A percentile compares a stretch with the other conserved stretches of the same genome.
These are phyloP conservation scores for Paraconiothyrium sp. DNA, from an alignment of 2,329 filamentous ascomycete species.

Conservation along the genomic window DNA sequence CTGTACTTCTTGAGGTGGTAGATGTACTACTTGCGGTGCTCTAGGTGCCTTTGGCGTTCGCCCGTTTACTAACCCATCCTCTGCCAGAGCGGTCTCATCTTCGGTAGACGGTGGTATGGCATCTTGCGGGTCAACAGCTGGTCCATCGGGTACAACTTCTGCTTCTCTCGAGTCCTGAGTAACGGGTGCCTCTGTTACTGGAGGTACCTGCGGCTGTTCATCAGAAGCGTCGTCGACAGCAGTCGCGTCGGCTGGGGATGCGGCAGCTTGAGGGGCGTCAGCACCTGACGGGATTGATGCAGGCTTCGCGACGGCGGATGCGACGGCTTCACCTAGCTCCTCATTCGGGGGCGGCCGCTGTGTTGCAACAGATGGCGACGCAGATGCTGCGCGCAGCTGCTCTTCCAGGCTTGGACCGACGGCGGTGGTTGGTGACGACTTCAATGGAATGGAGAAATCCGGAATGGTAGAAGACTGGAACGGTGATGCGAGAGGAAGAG, in stretches of 20 bases:
- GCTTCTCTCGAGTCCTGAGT: conserved; percentile 25
- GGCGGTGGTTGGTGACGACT: conserved; percentile 35
- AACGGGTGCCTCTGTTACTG: conserved; percentile 20
- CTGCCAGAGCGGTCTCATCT: conserved; percentile 42
- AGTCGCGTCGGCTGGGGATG: conserved; percentile 28
- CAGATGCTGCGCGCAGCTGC: conserved; percentile 46
- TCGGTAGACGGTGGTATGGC: conserved; percentile 44
- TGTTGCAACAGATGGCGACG: conserved; percentile 42
- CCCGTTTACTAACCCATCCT: conserved; percentile 26
- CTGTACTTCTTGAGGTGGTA: conserved; percentile 61
- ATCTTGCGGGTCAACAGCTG: conserved; percentile 34
- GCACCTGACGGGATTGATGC: conserved; percentile 20
- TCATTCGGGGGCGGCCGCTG: conserved; percentile 36
- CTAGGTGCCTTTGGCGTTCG: conserved; percentile 26
- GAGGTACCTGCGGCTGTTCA: conserved; percentile 17
- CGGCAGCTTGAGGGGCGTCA: conserved; percentile 19
- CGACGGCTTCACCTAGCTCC: conserved; percentile 26
- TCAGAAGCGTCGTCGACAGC: conserved; percentile 22
- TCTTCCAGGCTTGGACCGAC: conserved; percentile 40
- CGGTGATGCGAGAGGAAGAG: conserved; percentile 37
- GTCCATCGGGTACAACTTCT: conserved; percentile 25
- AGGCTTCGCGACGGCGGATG: conserved; percentile 20
- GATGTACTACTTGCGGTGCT: conserved; percentile 53
- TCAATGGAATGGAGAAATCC: conserved; percentile 23
- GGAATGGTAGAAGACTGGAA: conserved; percentile 34